These are phyloP conservation scores for Fusarium sambucinum DNA, from an alignment of 2,329 filamentous ascomycete genomes.

Conservation along the genomic window DNA sequence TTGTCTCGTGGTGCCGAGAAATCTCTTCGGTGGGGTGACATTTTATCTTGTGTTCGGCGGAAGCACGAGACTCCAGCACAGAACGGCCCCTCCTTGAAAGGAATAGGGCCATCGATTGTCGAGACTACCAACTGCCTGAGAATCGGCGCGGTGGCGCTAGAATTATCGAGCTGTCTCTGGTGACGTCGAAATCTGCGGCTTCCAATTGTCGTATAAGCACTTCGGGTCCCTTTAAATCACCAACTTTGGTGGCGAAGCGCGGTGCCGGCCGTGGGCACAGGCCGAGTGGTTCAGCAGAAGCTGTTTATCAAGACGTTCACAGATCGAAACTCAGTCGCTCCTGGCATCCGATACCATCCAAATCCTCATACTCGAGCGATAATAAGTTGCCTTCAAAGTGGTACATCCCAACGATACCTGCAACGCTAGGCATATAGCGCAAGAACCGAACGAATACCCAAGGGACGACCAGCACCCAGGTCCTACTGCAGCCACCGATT, in stretches of 20 bases:
- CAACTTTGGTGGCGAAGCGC: conserved; percentile 33
- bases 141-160: conserved; percentile 44
- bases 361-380: conserved; percentile 15
- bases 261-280: conserved; percentile 42
- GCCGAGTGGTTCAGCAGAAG: conserved; percentile 28
- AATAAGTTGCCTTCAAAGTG: conserved; percentile 19
- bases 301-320: conserved; percentile 40
- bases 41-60: conserved; percentile 35
- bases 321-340: conserved; percentile 24
- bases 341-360: conserved; percentile 13
- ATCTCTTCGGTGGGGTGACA: conserved; percentile 49
- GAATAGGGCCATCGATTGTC: conserved; percentile 33
- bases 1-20: conserved; percentile 49
- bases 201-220: conserved; percentile 45
- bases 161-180: conserved; percentile 42
- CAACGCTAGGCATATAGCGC: conserved; percentile 20
- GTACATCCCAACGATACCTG: conserved; percentile 25
- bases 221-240: conserved; percentile 37
- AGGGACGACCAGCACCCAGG: conserved; percentile 14
- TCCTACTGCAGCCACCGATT: conserved; percentile 23
- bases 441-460: conserved; percentile 28
- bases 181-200: conserved; percentile 44
- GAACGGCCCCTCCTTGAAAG: conserved; percentile 40
- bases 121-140: conserved; percentile 37
- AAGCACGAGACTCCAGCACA: conserved; percentile 44